Conservation (phyloP, 179 eudicot species). For the Carnegiea gigantea region DNA sequence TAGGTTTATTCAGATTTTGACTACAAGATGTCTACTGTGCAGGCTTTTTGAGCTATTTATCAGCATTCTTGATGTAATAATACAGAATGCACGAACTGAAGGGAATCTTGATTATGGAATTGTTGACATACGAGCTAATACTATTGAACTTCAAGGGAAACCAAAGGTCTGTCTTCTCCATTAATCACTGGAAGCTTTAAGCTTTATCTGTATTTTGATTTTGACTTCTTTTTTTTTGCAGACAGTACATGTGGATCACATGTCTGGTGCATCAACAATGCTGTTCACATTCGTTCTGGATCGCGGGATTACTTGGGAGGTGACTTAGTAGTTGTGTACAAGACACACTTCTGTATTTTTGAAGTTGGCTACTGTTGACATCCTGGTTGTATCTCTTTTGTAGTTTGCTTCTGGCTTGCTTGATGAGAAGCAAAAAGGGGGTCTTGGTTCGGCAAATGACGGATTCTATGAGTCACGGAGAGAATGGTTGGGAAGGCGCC, state of each 20-base stretch:
- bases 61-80: slow-evolving; percentile 76
- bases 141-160: slow-evolving; percentile 68
- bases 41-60: slow-evolving; percentile 94
- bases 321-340: slow-evolving; percentile 16
- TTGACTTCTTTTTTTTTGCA: slow-evolving; percentile 38
- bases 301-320: slow-evolving; percentile 98
- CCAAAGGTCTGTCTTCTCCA: slow-evolving; percentile 66
- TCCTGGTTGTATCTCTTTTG: slow-evolving; percentile 18
- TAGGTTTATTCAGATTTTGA: not conserved
- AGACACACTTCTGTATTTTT: not conserved
- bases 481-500: slow-evolving; percentile 96
- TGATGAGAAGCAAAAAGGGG: slow-evolving; percentile 77
- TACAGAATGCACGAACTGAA: slow-evolving; percentile 82
- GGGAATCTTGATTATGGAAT: slow-evolving; percentile 94
- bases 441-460: slow-evolving; percentile 55
- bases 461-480: slow-evolving; percentile 95
- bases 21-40: slow-evolving; percentile 16
- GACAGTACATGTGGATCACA: slow-evolving; percentile 87
- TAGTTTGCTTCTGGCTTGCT: slow-evolving; percentile 83
- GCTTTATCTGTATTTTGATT: slow-evolving; percentile 1
- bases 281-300: slow-evolving; percentile 82
- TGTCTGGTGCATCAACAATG: slow-evolving; percentile 95
- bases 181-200: not conserved
- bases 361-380: not conserved
- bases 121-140: slow-evolving; percentile 85